Conservation (phyloP, 192 early-diverging fungal species). For the Backusella morwellensis region DNA sequence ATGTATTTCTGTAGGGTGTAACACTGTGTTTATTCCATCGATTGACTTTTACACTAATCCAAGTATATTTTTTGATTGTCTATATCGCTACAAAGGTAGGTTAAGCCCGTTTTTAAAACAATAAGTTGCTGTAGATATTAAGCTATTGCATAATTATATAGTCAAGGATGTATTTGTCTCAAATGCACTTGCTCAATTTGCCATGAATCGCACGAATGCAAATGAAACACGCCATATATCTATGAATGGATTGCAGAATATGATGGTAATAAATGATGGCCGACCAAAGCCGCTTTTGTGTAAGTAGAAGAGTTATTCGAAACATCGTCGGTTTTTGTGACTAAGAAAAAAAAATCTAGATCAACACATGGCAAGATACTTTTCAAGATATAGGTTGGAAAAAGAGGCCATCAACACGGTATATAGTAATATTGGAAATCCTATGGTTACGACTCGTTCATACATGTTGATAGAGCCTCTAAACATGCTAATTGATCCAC, state of each 20-base stretch:
- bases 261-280: conserved; percentile 60
- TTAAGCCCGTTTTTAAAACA: background rate
- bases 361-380: conserved; percentile 56
- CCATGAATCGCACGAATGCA: conserved; percentile 52
- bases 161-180: conserved; percentile 71
- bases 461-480: conserved; percentile 76
- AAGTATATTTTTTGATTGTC: conserved; percentile 71
- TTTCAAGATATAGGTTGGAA: conserved; percentile 62
- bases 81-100: conserved; percentile 65
- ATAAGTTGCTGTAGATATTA: background rate
- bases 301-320: conserved; percentile 25
- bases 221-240: conserved; percentile 11
- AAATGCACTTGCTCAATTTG: conserved; percentile 65
- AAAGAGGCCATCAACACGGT: conserved; percentile 66
- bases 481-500: conserved; percentile 61
- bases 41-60: conserved; percentile 53
- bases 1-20: conserved; percentile 40
- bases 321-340: background rate
- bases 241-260: conserved; percentile 51
- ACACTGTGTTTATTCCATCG: conserved; percentile 63
- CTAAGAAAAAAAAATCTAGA: conserved; percentile 17
- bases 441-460: conserved; percentile 76
- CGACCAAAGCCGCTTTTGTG: conserved; percentile 43
- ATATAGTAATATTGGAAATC: conserved; percentile 77
- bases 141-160: conserved; percentile 13